Base-by-base conservation (phyloP, 345 rosid genomes). In the Sonneratia alba region DNA sequence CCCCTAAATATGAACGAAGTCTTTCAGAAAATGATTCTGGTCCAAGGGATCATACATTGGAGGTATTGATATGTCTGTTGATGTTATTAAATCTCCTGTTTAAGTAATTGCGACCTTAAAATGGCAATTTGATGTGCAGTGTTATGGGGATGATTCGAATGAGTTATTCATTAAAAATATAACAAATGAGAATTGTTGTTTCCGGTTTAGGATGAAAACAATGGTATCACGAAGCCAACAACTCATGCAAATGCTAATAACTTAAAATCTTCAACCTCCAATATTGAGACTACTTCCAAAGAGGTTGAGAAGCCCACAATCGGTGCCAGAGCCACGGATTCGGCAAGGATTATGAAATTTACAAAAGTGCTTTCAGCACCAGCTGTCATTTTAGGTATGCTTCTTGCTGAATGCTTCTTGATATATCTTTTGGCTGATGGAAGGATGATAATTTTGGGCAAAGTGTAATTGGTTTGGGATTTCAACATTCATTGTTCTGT, bases 341-440 rank as follows among this genome's bases (percentile, higher is more conserved):
- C 92, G 34, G 92, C 97, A 27, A 89, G 99, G 79, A 81, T 95
- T 79, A 78, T 80, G 80, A 95, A 90, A 85, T 90, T 95, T 87
- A 95, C 81, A 0, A 90, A 86, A 81, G 89, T 85, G 71, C 89
- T 95, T 42, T 89, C 97, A 2, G 89, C 78, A 71, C 79, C 97
- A 9, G 88, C 90, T 63, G 89, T 90, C 66, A 84, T 83, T 21
- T 81, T 95, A 88, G 99, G 99, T 92, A 83, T 70, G 55, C 22
- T 73, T 43, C 48, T 56, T 59, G 21, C 56, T 62, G 53, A 69
- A 45, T 49, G 3, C 70, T 67, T 70, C 38, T 10, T 74, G 68
- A 36, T 51, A 2, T 68, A 24, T 47, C 40, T 59, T 72, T 66
- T n/a, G 24, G 69, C 67, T 53, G 49, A 53, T 10, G 32, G 27